phyloP scores from a whole-genome alignment of 805 yeast species.

The Clavispora carvajalis region DNA sequence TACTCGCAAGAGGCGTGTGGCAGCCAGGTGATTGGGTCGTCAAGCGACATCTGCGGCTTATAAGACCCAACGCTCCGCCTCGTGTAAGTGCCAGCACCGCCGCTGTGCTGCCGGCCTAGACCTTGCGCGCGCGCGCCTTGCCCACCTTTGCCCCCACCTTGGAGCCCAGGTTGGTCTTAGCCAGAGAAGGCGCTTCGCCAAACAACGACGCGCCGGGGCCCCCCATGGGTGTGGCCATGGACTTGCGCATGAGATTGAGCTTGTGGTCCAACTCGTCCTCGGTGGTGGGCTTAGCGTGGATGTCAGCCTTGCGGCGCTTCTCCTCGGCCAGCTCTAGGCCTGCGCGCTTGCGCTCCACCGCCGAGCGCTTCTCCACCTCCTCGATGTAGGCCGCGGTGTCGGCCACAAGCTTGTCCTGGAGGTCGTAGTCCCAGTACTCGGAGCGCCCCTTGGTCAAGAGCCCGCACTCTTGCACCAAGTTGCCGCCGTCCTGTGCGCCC shows the following conservation, averaged over 20 bases:
- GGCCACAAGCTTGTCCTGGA: constrained; percentile 58
- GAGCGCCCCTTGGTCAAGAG: constrained; percentile 48
- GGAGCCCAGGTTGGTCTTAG: not conserved
- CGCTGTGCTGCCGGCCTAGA: not conserved
- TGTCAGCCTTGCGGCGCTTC: constrained; percentile 19
- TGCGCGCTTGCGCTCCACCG: constrained; percentile 45
- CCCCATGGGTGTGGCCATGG: constrained; percentile 18
- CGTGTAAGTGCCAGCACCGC: not conserved
- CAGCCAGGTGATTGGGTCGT: too few species aligned
- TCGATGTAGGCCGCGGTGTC: constrained; percentile 55
- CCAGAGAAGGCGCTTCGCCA: too few species aligned
- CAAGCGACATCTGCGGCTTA: too few species aligned
- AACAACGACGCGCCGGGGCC: constrained; percentile 17
- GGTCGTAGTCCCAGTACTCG: constrained; percentile 57
- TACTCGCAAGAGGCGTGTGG: too few species aligned
- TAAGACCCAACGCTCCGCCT: too few species aligned
- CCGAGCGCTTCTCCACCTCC: constrained; percentile 64
- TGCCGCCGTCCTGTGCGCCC: constrained; percentile 56
- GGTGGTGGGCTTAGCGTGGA: constrained; percentile 29
- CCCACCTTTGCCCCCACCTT: not conserved
- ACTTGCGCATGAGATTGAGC: constrained; percentile 22
- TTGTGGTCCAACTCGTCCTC: constrained; percentile 33
- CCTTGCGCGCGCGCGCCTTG: not conserved
- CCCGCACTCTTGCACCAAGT: constrained; percentile 69
- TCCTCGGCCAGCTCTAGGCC: constrained; percentile 5